phyloP scores from a whole-genome alignment of 2,329 filamentous ascomycete genomes.

The Microdochium nivale region DNA sequence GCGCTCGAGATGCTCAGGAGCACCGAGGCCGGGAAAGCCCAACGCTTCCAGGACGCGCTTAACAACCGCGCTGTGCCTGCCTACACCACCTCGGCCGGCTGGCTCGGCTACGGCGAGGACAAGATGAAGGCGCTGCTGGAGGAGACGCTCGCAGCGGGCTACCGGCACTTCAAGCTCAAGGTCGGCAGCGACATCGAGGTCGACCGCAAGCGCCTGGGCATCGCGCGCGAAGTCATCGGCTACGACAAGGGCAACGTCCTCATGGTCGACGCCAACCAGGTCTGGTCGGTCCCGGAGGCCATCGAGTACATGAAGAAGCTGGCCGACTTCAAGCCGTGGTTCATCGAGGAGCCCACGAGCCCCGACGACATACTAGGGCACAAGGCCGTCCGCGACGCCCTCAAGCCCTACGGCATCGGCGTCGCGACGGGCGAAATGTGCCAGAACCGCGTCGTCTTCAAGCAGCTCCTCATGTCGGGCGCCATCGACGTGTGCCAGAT shows the following conservation, averaged over 20 bases:
- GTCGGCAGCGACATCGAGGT: constrained; percentile 67
- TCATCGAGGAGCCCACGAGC: constrained; percentile 89
- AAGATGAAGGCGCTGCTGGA: constrained; percentile 71
- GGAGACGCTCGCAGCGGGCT: constrained; percentile 69
- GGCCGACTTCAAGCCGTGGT: constrained; percentile 79
- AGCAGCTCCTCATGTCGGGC: constrained; percentile 72
- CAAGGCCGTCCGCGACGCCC: constrained; percentile 73
- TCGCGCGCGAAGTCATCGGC: constrained; percentile 72
- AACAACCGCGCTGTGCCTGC: constrained; percentile 71
- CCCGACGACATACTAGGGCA: constrained; percentile 87
- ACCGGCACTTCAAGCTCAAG: constrained; percentile 86
- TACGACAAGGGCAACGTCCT: constrained; percentile 77
- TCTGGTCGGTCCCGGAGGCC: constrained; percentile 85
- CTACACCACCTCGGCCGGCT: constrained; percentile 84
- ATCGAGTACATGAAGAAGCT: constrained; percentile 81
- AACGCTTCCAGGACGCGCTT: constrained; percentile 66
- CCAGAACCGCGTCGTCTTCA: constrained; percentile 91
- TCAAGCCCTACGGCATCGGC: constrained; percentile 66
- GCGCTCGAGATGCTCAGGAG: constrained; percentile 63
- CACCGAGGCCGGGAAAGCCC: constrained; percentile 57
- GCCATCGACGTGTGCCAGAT: constrained; percentile 86
- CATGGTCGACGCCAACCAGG: constrained; percentile 91
- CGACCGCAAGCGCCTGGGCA: constrained; percentile 60
- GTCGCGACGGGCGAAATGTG: constrained; percentile 94
- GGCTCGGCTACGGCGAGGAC: constrained; percentile 84